These are phyloP conservation scores for Inosperma sp. DNA, from an alignment of 768 basidiomycete species.

Conservation along the genomic window DNA sequence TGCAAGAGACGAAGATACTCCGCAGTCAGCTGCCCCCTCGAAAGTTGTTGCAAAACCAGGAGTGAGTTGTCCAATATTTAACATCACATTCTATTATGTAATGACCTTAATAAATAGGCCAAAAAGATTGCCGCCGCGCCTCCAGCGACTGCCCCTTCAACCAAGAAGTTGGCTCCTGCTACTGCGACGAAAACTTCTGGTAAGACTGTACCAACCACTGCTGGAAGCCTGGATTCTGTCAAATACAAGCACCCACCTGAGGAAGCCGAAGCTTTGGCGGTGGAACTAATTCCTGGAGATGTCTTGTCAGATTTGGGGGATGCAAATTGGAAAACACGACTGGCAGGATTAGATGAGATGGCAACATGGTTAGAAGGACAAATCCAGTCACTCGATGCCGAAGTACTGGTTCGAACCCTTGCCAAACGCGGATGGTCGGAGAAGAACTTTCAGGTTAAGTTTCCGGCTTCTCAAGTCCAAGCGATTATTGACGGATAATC, in stretches of 20 bases:
- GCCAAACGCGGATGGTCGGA: slow-evolving; percentile 96
- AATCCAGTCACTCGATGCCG: slow-evolving; percentile 68
- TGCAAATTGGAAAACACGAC: slow-evolving; percentile 87
- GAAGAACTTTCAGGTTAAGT: slow-evolving; percentile 87
- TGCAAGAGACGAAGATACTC: slow-evolving; percentile 43
- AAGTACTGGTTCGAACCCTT: slow-evolving; percentile 82
- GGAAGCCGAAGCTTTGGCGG: slow-evolving; percentile 80
- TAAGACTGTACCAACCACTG: slow-evolving; percentile 48
- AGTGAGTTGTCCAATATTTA: slow-evolving; percentile 40
- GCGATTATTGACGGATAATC: too few relatives aligned
- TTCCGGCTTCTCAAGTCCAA: slow-evolving; percentile 6
- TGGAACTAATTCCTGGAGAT: slow-evolving; percentile 64
- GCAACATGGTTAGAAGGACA: slow-evolving; percentile 72
- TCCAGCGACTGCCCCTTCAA: slow-evolving; percentile 33
- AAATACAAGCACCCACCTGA: slow-evolving; percentile 91
- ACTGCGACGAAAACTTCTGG: slow-evolving; percentile 43
- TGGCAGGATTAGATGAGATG: slow-evolving; percentile 87
- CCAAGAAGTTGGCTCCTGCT: slow-evolving; percentile 41
- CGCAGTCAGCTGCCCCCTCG: slow-evolving; percentile 29
- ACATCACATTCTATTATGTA: too few relatives aligned
- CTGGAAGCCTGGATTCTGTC: slow-evolving; percentile 69
- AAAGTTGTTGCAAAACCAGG: slow-evolving; percentile 50
- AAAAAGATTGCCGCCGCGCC: slow-evolving; percentile 33
- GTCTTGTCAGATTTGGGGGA: slow-evolving; percentile 75
- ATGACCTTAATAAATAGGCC: too few relatives aligned